Base-by-base conservation (phyloP, 106 monocot species). In the Apostasia ramifera region DNA sequence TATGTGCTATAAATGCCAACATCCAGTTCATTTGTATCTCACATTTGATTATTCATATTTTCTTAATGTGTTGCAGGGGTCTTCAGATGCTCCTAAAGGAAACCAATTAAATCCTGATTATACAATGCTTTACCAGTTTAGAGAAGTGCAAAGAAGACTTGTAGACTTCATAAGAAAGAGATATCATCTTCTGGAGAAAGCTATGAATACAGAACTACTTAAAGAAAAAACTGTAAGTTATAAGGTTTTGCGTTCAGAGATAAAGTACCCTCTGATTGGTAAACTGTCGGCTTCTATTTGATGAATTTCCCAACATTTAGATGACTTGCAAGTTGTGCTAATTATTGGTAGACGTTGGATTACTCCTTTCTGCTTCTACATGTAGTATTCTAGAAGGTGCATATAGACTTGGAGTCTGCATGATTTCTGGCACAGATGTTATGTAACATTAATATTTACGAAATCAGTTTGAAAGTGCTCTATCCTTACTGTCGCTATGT, bases 121-220 rank as follows among this genome's bases (percentile, higher is more conserved):
- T 59, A 44, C 81, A 43, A 66, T 68, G 51, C 40, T 77, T 66
- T 68, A 79, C 75, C 88, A 91, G 2, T 82, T 75, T 49, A 83
- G 85, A 56, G 91, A 91, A 77, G 68, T 86, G 5, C 91, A 91
- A 65, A 93, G 85, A 85, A 87, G 84, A 78, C 76, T 93, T 70
- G 86, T 85, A 46, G 98, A 98, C 48, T 92, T 90, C 54, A 80
- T 93, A 73, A 85, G 83, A 61, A 98, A 93, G 70, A 82, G 93
- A 79, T 90, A 88, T 79, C 79, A 85, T 71, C 74, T 98, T 63
- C 54, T 98, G 72, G 98, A 98, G 70, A 98, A 83, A 73, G 78
- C 79, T 47, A 66, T 98, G 66, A 81, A 90, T 62, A 63, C 79
- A 4, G 97, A 97, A 77, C 69, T 78, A 53, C 70, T 79, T 53